These are phyloP conservation scores for Funneliformis mosseae DNA, from an alignment of 192 early-diverging fungal genomes.

Conservation along the genomic window DNA sequence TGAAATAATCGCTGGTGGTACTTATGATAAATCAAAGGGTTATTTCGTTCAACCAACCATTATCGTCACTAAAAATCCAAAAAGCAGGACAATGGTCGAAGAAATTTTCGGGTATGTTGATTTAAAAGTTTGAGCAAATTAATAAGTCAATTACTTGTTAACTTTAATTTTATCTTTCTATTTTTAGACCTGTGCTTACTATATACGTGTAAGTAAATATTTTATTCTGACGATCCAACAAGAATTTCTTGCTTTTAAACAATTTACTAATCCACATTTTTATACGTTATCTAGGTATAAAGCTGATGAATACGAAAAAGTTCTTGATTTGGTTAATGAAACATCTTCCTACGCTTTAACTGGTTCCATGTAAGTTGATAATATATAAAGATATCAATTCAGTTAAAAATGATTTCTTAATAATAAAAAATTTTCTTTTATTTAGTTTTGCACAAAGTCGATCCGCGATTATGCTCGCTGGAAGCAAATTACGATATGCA, in stretches of 20 bases:
- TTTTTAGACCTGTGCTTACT: constrained; percentile 81
- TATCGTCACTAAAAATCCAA: constrained; percentile 81
- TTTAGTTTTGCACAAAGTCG: constrained; percentile 83
- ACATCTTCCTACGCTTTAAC: constrained; percentile 91
- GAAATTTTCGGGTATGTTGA: constrained; percentile 80
- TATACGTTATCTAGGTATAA: constrained; percentile 40
- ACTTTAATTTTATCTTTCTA: neutral
- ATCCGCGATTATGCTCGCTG: constrained; percentile 69
- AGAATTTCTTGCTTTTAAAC: neutral
- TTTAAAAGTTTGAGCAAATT: neutral
- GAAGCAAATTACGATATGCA: constrained; percentile 79
- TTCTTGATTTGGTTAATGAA: constrained; percentile 72
- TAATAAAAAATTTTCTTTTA: constrained; percentile 12
- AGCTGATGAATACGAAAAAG: constrained; percentile 74
- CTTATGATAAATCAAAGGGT: constrained; percentile 82
- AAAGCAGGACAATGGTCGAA: constrained; percentile 83
- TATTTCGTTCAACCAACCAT: constrained; percentile 93
- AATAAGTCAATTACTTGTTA: neutral
- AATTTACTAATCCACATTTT: neutral
- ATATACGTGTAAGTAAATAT: constrained; percentile 77
- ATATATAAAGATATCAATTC: neutral
- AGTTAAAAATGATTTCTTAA: neutral
- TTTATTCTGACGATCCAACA: neutral
- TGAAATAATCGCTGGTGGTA: constrained; percentile 90
- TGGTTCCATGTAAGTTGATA: constrained; percentile 62